Conservation (phyloP, 2,329 filamentous ascomycete species). For the Chaetomiaceae sp. region DNA sequence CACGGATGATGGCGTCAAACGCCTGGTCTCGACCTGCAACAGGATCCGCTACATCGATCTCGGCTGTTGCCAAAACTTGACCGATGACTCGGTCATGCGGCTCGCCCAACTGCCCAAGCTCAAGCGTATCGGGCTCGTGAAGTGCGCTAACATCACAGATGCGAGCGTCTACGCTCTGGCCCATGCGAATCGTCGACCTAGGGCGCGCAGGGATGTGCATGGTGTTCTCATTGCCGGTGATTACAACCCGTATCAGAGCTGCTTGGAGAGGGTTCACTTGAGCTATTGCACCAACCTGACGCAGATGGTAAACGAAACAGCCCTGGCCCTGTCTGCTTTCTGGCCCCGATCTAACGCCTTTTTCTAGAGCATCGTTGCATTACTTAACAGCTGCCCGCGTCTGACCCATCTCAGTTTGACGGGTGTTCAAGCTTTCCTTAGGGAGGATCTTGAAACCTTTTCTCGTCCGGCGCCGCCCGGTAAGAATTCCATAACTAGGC, state of each 20-base stretch:
- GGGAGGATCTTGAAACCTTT: conserved; percentile 76
- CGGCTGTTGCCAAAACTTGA: conserved; percentile 87
- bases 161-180: conserved; percentile 81
- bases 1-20: conserved; percentile 82
- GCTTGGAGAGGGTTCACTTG: conserved; percentile 87
- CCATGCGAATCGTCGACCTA: conserved; percentile 55
- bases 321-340: not conserved
- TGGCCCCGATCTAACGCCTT: conserved; percentile 26
- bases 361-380: conserved; percentile 73
- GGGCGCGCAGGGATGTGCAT: conserved; percentile 44
- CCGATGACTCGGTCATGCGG: conserved; percentile 78
- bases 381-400: conserved; percentile 86
- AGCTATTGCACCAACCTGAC: conserved; percentile 90
- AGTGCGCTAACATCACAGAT: conserved; percentile 87
- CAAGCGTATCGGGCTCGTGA: conserved; percentile 90
- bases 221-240: conserved; percentile 39
- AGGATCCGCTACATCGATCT: conserved; percentile 96
- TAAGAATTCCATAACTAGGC: conserved; percentile 33
- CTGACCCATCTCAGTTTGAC: conserved; percentile 93
- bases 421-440: conserved; percentile 84
- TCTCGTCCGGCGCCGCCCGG: conserved; percentile 79
- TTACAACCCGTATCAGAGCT: conserved; percentile 54
- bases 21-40: conserved; percentile 79
- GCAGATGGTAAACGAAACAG: conserved; percentile 57
- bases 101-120: conserved; percentile 86